These are phyloP conservation scores for Sporothrix curviconia DNA, from an alignment of 2,329 filamentous ascomycete genomes.

Conservation along the genomic window DNA sequence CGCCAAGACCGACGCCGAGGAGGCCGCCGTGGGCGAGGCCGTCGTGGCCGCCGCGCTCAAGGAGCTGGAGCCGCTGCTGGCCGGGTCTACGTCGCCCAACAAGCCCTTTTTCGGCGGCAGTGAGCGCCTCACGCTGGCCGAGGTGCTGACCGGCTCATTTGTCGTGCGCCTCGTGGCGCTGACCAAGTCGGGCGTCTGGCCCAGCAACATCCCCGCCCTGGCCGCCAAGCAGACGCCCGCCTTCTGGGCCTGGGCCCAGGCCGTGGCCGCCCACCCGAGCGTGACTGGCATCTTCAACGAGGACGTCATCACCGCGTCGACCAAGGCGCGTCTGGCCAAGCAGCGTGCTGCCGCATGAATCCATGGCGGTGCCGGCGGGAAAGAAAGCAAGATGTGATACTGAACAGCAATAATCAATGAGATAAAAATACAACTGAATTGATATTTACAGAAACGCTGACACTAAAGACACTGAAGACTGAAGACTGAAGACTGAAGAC, in stretches of 20 bases:
- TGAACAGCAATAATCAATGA: background rate
- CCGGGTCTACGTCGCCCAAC: conserved; percentile 28
- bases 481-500: background rate
- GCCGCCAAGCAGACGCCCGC: conserved; percentile 51
- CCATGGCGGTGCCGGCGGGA: background rate
- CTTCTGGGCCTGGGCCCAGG: conserved; percentile 61
- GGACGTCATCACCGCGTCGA: conserved; percentile 33
- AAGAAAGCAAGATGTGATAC: background rate
- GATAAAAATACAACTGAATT: background rate
- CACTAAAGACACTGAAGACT: background rate
- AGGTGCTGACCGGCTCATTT: conserved; percentile 66
- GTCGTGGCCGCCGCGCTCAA: conserved; percentile 54
- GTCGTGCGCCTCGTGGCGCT: conserved; percentile 53
- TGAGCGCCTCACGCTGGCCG: conserved; percentile 61
- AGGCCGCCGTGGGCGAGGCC: conserved; percentile 40
- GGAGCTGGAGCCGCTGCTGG: conserved; percentile 67
- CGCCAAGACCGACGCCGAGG: conserved; percentile 43
- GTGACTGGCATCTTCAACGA: conserved; percentile 59
- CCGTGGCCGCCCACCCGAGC: conserved; percentile 55
- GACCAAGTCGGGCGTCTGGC: conserved; percentile 48
- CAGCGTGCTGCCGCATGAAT: conserved; percentile 19
- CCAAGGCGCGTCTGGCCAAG: conserved; percentile 17
- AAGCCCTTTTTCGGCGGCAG: conserved; percentile 60
- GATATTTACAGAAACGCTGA: background rate
- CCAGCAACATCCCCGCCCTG: conserved; percentile 21